Evolutionary conservation across 2,329 filamentous ascomycete genomes (phyloP), one percentile per base, ranked within the genome.

Genomic region (Chrysoporthe puriensis): DNA sequence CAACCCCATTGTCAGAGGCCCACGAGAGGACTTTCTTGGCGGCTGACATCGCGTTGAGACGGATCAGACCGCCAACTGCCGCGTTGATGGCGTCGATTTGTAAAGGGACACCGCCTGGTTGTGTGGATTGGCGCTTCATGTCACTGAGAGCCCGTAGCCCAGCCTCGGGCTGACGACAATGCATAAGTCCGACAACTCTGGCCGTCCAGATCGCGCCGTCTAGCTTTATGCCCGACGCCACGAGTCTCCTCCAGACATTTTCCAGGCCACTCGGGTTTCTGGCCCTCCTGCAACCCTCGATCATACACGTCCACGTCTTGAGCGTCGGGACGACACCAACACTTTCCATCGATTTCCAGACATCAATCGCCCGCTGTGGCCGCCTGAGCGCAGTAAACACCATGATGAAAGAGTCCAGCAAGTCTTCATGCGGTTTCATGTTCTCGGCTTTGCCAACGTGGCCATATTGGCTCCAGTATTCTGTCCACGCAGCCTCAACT

Each of bases 261-360:
- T 90, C 85, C 69, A 94, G 81, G 32, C 84, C 87, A n/a, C 80
- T 76, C 0, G 82, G 71, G 72, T 93, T 88, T 64, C 83, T 82
- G 62, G 86, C 83, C 62, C 82, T 83, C 74, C 85, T 86, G 77
- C 89, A 93, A 1, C 92, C 92, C 66, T 87, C 83, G 71, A 96
- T 86, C 85, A 96, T 91, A 56, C 86, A 81, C 50, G 88, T 90
- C 86, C 91, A 96, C 0, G 91, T 90, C 72, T 81, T 84, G 65
- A 90, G 73, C 7, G 84, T 88, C 16, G 91, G 90, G 66, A 80
- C 76, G 42, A 90, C 75, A 1, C 85, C 86, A 63, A 85, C 70
- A 50, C 74, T 71, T 43, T 75, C 71, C 82, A 86, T 86, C 56
- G 79, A 66, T 43, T 80, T 77, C 72, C 84, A 77, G 4, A 79